These are phyloP conservation scores for Schizophyllum commune DNA, from an alignment of 1,284 basidiomycete genomes.

Conservation along the genomic window DNA sequence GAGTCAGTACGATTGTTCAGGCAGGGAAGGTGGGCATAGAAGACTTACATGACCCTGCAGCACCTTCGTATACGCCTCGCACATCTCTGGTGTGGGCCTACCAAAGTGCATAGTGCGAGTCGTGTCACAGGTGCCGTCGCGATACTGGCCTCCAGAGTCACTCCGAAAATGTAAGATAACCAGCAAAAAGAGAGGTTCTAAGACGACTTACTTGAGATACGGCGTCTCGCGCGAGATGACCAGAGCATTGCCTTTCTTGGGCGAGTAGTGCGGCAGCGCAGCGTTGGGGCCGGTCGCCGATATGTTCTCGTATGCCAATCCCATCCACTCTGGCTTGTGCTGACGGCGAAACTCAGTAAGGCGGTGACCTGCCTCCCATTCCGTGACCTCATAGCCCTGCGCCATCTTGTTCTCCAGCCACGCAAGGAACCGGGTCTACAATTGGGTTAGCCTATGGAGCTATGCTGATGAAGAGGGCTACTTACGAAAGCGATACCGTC, in stretches of 20 bases:
- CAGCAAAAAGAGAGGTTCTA: slow-evolving; percentile 2
- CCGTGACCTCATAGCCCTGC: slow-evolving; percentile 76
- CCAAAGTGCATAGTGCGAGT: slow-evolving; percentile 90
- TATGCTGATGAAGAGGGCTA: slow-evolving; percentile 13
- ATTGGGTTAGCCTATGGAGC: slow-evolving; percentile 16
- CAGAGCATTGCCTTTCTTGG: slow-evolving; percentile 61
- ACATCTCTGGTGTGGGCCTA: slow-evolving; percentile 70
- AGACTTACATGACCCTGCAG: slow-evolving; percentile 86
- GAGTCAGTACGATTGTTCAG: slow-evolving; percentile 4
- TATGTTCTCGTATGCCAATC: slow-evolving; percentile 91
- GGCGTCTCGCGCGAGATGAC: slow-evolving; percentile 75
- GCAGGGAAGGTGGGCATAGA: slow-evolving; percentile 8
- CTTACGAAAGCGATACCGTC: slow-evolving; percentile 89
- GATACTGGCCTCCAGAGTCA: slow-evolving; percentile 87
- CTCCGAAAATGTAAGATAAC: slow-evolving; percentile 28
- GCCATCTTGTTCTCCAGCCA: slow-evolving; percentile 84
- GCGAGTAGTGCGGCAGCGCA: slow-evolving; percentile 90
- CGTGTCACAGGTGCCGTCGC: slow-evolving; percentile 90
- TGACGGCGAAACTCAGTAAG: slow-evolving; percentile 72
- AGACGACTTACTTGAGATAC: slow-evolving; percentile 74
- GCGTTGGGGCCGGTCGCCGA: slow-evolving; percentile 89
- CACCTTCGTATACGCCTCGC: slow-evolving; percentile 90
- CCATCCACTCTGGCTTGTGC: slow-evolving; percentile 71
- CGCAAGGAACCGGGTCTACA: slow-evolving; percentile 69
- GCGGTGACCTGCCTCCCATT: slow-evolving; percentile 86